Conservation (phyloP, 148 eudicot genomes). For the Dysphania ambrosioides region DNA sequence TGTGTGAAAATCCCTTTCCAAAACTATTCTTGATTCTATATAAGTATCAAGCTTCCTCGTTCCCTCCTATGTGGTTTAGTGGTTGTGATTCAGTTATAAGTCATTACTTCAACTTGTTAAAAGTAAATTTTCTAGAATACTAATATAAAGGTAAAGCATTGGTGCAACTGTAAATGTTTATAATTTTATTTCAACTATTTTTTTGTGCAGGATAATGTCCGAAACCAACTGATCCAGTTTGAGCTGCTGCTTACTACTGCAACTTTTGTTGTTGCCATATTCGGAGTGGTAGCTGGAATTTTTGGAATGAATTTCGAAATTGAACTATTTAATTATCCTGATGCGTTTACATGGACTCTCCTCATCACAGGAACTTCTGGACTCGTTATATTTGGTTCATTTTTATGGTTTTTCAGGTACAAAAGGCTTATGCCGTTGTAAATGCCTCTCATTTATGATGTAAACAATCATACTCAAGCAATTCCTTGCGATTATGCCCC, state of each 20-base stretch:
- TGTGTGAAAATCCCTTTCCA: too few species aligned
- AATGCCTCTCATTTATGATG: constrained; percentile 16
- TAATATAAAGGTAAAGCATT: not conserved
- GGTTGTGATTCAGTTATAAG: too few species aligned
- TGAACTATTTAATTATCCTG: constrained; percentile 51
- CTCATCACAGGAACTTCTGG: constrained; percentile 64
- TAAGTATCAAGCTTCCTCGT: too few species aligned
- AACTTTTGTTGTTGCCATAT: constrained; percentile 90
- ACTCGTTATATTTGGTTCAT: constrained; percentile 58
- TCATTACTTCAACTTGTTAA: not conserved
- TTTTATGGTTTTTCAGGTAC: constrained; percentile 79
- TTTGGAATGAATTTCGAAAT: constrained; percentile 95
- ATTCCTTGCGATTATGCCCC: not conserved
- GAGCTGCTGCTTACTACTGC: constrained; percentile 92
- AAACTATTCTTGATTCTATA: too few species aligned
- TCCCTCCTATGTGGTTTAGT: too few species aligned
- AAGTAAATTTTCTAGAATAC: not conserved
- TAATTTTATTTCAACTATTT: not conserved
- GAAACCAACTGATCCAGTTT: constrained; percentile 95
- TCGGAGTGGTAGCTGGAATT: constrained; percentile 89
- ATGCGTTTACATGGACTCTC: constrained; percentile 84
- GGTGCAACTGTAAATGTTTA: not conserved
- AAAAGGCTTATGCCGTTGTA: constrained; percentile 88
- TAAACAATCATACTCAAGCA: constrained; percentile 1
- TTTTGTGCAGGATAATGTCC: constrained; percentile 76